Conservation (phyloP, 2,329 filamentous ascomycete species). For the Talaromyces sp. region DNA sequence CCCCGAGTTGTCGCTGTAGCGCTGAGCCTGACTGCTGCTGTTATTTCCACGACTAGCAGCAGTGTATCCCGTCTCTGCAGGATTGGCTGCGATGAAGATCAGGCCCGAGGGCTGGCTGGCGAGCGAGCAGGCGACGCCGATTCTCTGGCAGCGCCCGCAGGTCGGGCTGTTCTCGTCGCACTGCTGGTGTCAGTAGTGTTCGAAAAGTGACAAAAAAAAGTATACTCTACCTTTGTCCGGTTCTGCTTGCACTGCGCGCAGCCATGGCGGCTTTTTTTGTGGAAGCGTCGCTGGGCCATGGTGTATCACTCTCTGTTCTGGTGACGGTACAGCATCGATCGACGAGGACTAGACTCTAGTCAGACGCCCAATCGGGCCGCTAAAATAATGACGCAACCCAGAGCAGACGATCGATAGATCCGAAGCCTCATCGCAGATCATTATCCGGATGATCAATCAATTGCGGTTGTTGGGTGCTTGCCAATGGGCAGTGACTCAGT, state of each 20-base stretch:
- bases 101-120: constrained; percentile 2
- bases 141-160: constrained; percentile 6
- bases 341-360: background rate
- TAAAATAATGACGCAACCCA: background rate
- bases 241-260: constrained; percentile 9
- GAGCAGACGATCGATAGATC: background rate
- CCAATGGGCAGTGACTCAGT: background rate
- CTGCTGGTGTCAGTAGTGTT: background rate
- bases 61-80: background rate
- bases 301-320: background rate
- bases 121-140: constrained; percentile 1
- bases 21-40: background rate
- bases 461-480: background rate
- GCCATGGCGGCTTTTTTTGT: constrained; percentile 8
- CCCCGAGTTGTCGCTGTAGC: background rate
- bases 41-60: background rate
- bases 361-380: background rate
- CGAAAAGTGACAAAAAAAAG: too few relatives aligned
- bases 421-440: background rate
- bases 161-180: constrained; percentile 2
- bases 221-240: constrained; percentile 9
- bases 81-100: constrained; percentile 6
- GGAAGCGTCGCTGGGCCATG: constrained; percentile 8
- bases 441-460: background rate
- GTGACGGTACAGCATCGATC: too few relatives aligned